Base-by-base conservation (phyloP, 257 asterid genomes). In the Solanum commersonii region DNA sequence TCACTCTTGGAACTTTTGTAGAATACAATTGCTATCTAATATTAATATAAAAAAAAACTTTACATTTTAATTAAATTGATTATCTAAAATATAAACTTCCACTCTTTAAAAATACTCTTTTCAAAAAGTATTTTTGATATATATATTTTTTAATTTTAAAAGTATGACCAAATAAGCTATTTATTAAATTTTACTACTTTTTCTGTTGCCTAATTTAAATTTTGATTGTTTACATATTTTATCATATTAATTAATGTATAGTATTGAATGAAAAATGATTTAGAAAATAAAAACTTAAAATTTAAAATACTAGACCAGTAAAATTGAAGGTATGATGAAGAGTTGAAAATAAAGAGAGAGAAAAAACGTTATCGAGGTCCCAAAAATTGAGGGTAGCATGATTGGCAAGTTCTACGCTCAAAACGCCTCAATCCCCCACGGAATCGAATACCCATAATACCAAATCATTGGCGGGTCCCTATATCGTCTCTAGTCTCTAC, bases 401-500 rank as follows among this genome's bases (percentile, higher is more conserved):
- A 87, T 90, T 83, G 90, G 88, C 88, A 90, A 87, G 88, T 92
- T 92, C 90, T 89, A 89, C 91, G 93, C 87, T 89, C 86, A 79
- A 88, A 77, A 89, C 83, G 88, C 88, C 68, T 90, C 89, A 76
- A 85, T 63, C 70, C 90, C 90, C 92, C 91, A 89, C 93, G 88
- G 90, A 89, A 92, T 91, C 94, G 5, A 89, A 87, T 89, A 88
- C 88, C 89, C 88, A 88, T 92, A 29, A 87, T 88, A 82, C 90
- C 86, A 92, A 88, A 91, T 91, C 91, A 91, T 92, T 91, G 73
- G 91, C 88, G 88, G 94, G 92, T 76, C 90, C 89, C 12, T 25
- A 16, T 42, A 10, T 38, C 76, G 90, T 88, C 87, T 88, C 44
- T 33, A 44, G 89, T 89, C 87, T 88, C 60, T 11, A 34, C 27